These are phyloP conservation scores for Stygiomarasmius scandens DNA, from an alignment of 1,284 basidiomycete genomes.

Conservation along the genomic window DNA sequence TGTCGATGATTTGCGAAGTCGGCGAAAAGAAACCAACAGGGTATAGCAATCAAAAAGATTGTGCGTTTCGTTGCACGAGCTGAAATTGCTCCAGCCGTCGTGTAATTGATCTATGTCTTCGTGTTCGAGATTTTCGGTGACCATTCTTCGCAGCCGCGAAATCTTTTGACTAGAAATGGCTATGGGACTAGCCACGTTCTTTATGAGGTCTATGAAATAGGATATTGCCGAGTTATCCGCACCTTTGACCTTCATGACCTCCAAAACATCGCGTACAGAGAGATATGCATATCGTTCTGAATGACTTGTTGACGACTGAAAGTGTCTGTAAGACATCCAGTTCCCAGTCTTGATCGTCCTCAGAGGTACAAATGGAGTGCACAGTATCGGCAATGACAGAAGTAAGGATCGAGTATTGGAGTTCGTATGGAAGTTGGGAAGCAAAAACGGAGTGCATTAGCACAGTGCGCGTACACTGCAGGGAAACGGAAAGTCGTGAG, in stretches of 20 bases:
- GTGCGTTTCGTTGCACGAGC: neutral
- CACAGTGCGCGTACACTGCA: no score
- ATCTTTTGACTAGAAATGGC: neutral
- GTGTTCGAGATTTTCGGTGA: neutral
- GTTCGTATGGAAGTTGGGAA: neutral
- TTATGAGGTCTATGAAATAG: neutral
- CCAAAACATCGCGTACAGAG: neutral
- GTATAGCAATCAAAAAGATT: neutral
- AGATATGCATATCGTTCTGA: neutral
- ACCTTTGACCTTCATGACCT: no score
- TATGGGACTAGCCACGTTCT: neutral
- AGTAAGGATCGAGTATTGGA: neutral
- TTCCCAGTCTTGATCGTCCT: neutral
- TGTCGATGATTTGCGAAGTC: neutral
- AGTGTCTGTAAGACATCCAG: neutral
- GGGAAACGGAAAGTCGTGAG: no score
- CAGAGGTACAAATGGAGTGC: neutral
- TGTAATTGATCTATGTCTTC: neutral
- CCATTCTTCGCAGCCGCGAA: neutral
- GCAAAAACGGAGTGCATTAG: neutral
- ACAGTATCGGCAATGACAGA: neutral
- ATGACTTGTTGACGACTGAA: neutral
- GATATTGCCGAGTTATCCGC: no score
- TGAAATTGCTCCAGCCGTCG: neutral
- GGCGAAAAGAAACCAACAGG: neutral